Evolutionary conservation across 192 early-diverging fungal genomes (phyloP).

Genomic region (Coemansia sp.): DNA sequence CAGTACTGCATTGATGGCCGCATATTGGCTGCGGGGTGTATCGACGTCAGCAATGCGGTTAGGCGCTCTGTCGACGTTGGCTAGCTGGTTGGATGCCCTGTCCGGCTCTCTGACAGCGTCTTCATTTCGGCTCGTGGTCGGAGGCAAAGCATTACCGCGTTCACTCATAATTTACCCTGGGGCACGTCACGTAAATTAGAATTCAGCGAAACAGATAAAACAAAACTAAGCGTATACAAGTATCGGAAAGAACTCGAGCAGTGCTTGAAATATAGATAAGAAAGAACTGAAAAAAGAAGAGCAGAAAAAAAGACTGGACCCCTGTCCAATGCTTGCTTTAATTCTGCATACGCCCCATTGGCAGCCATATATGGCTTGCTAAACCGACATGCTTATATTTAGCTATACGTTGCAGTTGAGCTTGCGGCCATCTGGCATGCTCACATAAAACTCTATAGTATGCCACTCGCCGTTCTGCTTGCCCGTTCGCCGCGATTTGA

Average conservation of each 20-base stretch:
- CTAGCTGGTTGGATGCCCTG: too few relatives aligned
- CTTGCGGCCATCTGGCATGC: conserved; percentile 34
- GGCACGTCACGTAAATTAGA: conserved; percentile 28
- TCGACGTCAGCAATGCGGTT: background rate
- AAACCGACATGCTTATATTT: background rate
- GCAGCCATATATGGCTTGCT: background rate
- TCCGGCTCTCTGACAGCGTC: background rate
- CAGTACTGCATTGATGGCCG: conserved; percentile 30
- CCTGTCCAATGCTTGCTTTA: background rate
- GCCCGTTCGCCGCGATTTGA: conserved; percentile 47
- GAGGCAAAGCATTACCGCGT: conserved; percentile 17
- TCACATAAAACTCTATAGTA: conserved; percentile 46
- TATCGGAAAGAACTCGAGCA: background rate
- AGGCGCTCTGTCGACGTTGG: too few relatives aligned
- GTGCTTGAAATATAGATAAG: background rate
- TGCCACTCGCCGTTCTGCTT: conserved; percentile 55
- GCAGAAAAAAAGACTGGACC: background rate
- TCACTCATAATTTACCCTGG: conserved; percentile 48
- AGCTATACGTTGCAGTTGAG: conserved; percentile 28
- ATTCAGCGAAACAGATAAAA: conserved; percentile 63
- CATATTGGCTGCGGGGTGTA: conserved; percentile 22
- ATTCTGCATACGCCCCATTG: background rate
- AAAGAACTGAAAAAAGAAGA: background rate
- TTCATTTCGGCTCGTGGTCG: conserved; percentile 13
- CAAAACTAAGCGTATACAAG: background rate